phyloP scores from a whole-genome alignment of 768 basidiomycete genomes.

The Agaricus sinodeliciosus region DNA sequence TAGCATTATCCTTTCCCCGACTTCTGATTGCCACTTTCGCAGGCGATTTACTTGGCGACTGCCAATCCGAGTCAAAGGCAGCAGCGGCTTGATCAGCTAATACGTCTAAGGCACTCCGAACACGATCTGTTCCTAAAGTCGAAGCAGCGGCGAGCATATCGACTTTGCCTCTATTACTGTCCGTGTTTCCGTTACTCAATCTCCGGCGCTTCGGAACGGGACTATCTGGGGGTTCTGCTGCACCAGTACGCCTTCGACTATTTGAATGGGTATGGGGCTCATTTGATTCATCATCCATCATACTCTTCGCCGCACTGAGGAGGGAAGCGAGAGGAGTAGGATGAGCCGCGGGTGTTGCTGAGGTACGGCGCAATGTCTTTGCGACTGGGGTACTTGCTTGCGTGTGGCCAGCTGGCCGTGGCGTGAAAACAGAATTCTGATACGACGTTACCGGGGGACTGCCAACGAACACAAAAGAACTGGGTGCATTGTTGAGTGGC shows the following conservation, averaged over 20 bases:
- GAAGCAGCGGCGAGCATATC: conserved; percentile 5
- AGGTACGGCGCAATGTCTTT: not conserved
- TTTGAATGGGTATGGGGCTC: conserved; percentile 10
- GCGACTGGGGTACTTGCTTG: not conserved
- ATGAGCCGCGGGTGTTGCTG: conserved; percentile 12
- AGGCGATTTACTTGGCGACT: conserved; percentile 6
- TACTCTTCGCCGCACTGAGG: conserved; percentile 51
- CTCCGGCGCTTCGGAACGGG: conserved; percentile 29
- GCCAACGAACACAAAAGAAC: conserved; percentile 23
- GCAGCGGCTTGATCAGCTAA: conserved; percentile 68
- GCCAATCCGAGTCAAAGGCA: conserved; percentile 32
- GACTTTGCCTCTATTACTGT: not conserved
- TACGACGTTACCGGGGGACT: conserved; percentile 15
- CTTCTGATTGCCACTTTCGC: conserved; percentile 3
- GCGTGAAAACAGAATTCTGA: conserved; percentile 11
- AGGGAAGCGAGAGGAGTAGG: conserved; percentile 50
- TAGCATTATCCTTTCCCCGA: conserved; percentile 3
- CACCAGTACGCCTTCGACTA: conserved; percentile 16
- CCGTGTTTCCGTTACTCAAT: conserved; percentile 12
- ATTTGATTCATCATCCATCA: conserved; percentile 38
- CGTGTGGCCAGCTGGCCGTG: conserved; percentile 1
- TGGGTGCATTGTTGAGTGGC: conserved; percentile 10
- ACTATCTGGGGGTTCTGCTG: conserved; percentile 25
- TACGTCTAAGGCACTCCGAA: conserved; percentile 59
- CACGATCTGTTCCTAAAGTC: conserved; percentile 16